These are phyloP conservation scores for Mortierella sp. DNA, from an alignment of 371 early-diverging fungal genomes.

Conservation along the genomic window DNA sequence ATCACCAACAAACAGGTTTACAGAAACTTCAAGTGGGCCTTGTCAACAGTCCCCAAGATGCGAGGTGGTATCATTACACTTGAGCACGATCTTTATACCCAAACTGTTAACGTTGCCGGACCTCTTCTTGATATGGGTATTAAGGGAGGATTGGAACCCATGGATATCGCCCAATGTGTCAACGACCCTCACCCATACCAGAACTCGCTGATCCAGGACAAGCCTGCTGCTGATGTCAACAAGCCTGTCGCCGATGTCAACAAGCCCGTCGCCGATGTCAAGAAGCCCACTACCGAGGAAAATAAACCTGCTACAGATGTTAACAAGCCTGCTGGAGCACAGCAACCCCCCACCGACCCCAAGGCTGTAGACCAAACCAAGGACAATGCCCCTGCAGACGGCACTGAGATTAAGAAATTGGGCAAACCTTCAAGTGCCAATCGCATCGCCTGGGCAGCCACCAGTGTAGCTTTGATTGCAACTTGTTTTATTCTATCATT, in stretches of 20 bases:
- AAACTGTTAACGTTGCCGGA: slow-evolving; percentile 66
- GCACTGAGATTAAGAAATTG: not conserved
- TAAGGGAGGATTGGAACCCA: slow-evolving; percentile 44
- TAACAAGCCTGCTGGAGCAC: not conserved
- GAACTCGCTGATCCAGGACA: slow-evolving; percentile 34
- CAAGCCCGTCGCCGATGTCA: not conserved
- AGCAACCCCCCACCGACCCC: not conserved
- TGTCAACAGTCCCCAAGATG: slow-evolving; percentile 37
- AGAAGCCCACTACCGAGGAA: too few species aligned
- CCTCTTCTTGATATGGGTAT: slow-evolving; percentile 46
- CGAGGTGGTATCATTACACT: slow-evolving; percentile 54
- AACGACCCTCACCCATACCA: slow-evolving; percentile 34
- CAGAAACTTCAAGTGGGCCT: slow-evolving; percentile 51
- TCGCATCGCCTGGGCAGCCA: slow-evolving; percentile 21
- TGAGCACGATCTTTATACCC: slow-evolving; percentile 56
- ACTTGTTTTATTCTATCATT: slow-evolving; percentile 20
- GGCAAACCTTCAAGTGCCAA: slow-evolving; percentile 14
- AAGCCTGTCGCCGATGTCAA: not conserved
- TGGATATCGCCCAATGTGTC: slow-evolving; percentile 50
- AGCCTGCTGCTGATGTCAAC: slow-evolving; percentile 14
- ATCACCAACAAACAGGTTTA: slow-evolving; percentile 44
- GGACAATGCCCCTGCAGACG: not conserved
- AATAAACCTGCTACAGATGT: slow-evolving; percentile 1
- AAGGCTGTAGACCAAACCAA: slow-evolving; percentile 4
- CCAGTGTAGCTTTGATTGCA: slow-evolving; percentile 36